These are phyloP conservation scores for Tylopilus rubrobrunneus DNA, from an alignment of 768 basidiomycete species.

Conservation along the genomic window DNA sequence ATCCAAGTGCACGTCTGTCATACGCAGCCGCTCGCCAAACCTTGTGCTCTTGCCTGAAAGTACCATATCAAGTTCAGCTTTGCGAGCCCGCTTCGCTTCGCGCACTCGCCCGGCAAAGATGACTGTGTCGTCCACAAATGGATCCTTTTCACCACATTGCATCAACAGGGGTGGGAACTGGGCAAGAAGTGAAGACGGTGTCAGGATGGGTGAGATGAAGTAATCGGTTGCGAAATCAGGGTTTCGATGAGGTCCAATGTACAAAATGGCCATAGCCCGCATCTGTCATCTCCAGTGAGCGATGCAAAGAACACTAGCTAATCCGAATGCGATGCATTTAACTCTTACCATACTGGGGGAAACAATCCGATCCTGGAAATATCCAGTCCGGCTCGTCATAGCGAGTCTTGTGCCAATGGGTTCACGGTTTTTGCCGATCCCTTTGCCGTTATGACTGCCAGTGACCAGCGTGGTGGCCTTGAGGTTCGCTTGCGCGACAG, in stretches of 20 bases:
- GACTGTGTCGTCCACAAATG: slow-evolving; percentile 96
- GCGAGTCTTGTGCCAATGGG: slow-evolving; percentile 85
- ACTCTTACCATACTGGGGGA: slow-evolving; percentile 90
- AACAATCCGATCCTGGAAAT: slow-evolving; percentile 91
- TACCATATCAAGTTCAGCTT: slow-evolving; percentile 62
- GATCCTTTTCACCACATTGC: slow-evolving; percentile 94
- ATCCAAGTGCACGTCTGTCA: slow-evolving; percentile 43
- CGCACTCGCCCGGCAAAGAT: slow-evolving; percentile 94
- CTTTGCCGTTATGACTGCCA: slow-evolving; percentile 28
- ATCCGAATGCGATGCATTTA: slow-evolving; percentile 3
- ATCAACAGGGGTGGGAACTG: slow-evolving; percentile 93
- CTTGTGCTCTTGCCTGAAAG: slow-evolving; percentile 59
- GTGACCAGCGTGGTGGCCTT: slow-evolving; percentile 38
- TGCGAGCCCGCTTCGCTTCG: slow-evolving; percentile 86
- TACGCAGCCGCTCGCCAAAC: slow-evolving; percentile 60
- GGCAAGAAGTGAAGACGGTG: slow-evolving; percentile 78
- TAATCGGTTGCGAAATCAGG: slow-evolving; percentile 96
- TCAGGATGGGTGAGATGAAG: slow-evolving; percentile 91
- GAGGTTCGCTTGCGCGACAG: slow-evolving; percentile 47
- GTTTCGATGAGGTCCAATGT: slow-evolving; percentile 89
- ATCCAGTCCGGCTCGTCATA: slow-evolving; percentile 93
- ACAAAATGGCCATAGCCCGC: slow-evolving; percentile 98
- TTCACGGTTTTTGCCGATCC: slow-evolving; percentile 39
- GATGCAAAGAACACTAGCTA: background rate
- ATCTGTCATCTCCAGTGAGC: slow-evolving; percentile 59